phyloP scores from a whole-genome alignment of 441 rosid genomes.

The Isatis lusitanica region DNA sequence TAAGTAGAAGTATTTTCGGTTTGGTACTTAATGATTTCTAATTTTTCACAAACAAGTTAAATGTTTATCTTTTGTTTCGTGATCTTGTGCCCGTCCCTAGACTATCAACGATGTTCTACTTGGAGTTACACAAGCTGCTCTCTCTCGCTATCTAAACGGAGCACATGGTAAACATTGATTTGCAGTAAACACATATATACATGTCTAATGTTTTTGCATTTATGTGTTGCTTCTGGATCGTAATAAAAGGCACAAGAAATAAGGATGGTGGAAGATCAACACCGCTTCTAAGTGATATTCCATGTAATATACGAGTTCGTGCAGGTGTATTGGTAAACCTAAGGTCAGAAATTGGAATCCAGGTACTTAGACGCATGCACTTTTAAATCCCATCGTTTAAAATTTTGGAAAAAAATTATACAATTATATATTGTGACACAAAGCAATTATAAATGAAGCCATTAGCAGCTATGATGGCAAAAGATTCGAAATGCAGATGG shows the following conservation, averaged over 20 bases:
- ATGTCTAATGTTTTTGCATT: background rate
- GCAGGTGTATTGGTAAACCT: constrained; percentile 52
- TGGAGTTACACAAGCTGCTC: constrained; percentile 23
- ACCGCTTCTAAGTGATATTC: background rate
- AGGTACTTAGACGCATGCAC: constrained; percentile 39
- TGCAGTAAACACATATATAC: background rate
- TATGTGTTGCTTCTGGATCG: background rate
- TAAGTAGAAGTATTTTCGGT: background rate
- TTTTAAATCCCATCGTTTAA: background rate
- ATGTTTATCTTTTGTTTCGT: background rate
- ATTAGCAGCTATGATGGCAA: constrained; percentile 61
- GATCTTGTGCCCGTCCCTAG: background rate
- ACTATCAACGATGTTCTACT: constrained; percentile 19
- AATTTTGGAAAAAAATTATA: background rate
- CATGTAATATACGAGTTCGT: constrained; percentile 44
- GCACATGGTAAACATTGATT: background rate
- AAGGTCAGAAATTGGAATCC: constrained; percentile 58
- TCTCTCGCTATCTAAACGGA: constrained; percentile 2
- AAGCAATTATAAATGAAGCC: constrained; percentile 37
- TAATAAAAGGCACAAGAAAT: background rate
- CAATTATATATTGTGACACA: too few species aligned
- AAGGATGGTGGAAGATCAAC: background rate
- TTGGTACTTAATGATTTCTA: background rate
- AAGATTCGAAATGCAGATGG: constrained; percentile 53
- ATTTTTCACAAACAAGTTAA: background rate